Conservation (phyloP, 2,329 filamentous ascomycete genomes). For the Trichophyton benhamiae region DNA sequence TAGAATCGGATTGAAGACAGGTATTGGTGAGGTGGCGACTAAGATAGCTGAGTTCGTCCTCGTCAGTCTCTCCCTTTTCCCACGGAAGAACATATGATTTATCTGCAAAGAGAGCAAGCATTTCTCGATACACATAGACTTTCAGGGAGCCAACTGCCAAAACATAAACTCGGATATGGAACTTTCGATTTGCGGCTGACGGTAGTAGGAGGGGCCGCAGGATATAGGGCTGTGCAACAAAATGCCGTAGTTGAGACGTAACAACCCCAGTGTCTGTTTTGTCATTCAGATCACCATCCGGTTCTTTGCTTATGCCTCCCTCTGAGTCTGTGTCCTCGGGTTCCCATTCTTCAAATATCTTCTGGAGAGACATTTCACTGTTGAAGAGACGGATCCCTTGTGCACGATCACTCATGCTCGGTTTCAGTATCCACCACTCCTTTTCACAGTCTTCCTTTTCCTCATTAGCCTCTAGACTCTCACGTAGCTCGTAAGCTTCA, state of each 20-base stretch:
- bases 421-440: constrained; percentile 98
- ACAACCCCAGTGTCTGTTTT: constrained; percentile 46
- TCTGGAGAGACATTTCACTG: constrained; percentile 68
- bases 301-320: constrained; percentile 35
- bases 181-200: constrained; percentile 59
- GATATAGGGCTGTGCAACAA: constrained; percentile 91
- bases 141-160: constrained; percentile 64
- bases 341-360: constrained; percentile 89
- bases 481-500: constrained; percentile 76
- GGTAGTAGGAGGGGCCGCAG: constrained; percentile 67
- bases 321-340: constrained; percentile 52
- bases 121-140: constrained; percentile 75
- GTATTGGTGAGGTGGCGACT: constrained; percentile 85
- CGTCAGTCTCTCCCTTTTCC: constrained; percentile 29
- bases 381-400: constrained; percentile 87
- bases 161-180: constrained; percentile 89
- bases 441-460: constrained; percentile 48
- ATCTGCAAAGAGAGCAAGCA: constrained; percentile 86
- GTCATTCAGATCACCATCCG: constrained; percentile 17
- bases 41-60: constrained; percentile 36
- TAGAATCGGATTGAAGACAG: constrained; percentile 58
- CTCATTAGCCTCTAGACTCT: constrained; percentile 61
- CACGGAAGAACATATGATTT: constrained; percentile 56
- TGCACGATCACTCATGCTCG: constrained; percentile 91
- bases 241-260: constrained; percentile 85